Conservation (phyloP, 805 yeast species). For the Saccharomycopsis fibuligera region DNA sequence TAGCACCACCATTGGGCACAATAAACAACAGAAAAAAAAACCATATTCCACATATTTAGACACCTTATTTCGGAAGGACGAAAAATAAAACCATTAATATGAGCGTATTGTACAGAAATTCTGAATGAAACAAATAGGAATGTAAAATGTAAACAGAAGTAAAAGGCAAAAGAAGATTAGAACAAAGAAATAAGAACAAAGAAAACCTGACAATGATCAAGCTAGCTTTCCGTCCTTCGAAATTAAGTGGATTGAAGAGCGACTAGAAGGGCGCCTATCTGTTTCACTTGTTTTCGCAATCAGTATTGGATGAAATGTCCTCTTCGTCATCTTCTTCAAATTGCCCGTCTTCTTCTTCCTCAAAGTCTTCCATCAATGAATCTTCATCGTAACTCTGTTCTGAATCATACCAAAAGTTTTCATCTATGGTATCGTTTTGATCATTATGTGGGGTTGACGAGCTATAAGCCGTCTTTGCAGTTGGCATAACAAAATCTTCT, state of each 20-base stretch:
- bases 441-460: conserved; percentile 30
- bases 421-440: conserved; percentile 52
- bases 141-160: not conserved
- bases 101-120: not conserved
- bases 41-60: not conserved
- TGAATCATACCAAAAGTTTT: conserved; percentile 80
- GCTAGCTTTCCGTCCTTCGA: not conserved
- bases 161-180: not conserved
- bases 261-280: not conserved
- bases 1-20: not conserved
- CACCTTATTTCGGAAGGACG: too few species aligned
- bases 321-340: conserved; percentile 41
- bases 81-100: too few species aligned
- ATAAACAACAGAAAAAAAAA: not conserved
- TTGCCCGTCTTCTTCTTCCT: conserved; percentile 53
- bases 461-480: conserved; percentile 52
- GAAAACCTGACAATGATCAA: not conserved
- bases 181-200: not conserved
- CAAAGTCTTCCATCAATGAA: conserved; percentile 44
- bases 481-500: conserved; percentile 76
- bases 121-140: not conserved
- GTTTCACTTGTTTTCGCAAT: not conserved
- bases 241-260: not conserved
- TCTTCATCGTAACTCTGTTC: conserved; percentile 60
- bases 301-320: not conserved